Evolutionary conservation across 257 asterid genomes (phyloP), one percentile per base, ranked within the genome.

Genomic region (Solanum medicagineum): DNA sequence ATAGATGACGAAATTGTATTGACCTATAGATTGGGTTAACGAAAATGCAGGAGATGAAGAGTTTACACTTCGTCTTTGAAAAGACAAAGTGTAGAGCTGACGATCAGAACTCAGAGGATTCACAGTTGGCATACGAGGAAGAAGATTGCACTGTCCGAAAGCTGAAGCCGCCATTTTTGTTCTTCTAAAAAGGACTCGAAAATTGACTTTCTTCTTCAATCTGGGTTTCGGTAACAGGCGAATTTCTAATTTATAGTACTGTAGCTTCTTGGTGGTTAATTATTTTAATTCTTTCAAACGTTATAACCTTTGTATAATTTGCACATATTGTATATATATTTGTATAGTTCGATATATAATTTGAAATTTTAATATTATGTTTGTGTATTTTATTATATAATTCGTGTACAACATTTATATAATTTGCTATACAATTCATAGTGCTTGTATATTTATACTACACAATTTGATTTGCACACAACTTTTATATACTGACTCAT

Each of bases 151-250:
- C 29, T 53, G 81, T 44, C 83, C 44, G 0, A 86, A 74, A 74
- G 80, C 74, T 29, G 90, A 70, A 16, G 85, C 59, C 24, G 85
- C 86, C 90, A 85, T 85, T 45, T 56, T 68, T 49, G 2, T 20
- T 26, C 9, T n/a, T 10, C 13, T 32, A 32, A 16, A 5, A n/a
- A 29, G 22, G 10, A 49, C 13, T 47, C 14, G 7, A 2, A 4
- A 8, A 0, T 75, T 75, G 42, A 14, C 56, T 75, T 73, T 32
- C 7, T 16, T 68, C n/a, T 66, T 32, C 73, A 12, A 10, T 3
- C n/a, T 60, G 68, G 8, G 16, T 60, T 60, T 22, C n/a, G 68
- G 68, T 60, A 60, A 60, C 36, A 60, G 16, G 22, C 1, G 24
- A 13, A 7, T 26, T 14, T 66, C 40, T 66, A 7, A 32, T 66